Evolutionary conservation across 768 basidiomycete genomes (phyloP), one percentile per base, ranked within the genome.

Genomic region (Suillus sp.): DNA sequence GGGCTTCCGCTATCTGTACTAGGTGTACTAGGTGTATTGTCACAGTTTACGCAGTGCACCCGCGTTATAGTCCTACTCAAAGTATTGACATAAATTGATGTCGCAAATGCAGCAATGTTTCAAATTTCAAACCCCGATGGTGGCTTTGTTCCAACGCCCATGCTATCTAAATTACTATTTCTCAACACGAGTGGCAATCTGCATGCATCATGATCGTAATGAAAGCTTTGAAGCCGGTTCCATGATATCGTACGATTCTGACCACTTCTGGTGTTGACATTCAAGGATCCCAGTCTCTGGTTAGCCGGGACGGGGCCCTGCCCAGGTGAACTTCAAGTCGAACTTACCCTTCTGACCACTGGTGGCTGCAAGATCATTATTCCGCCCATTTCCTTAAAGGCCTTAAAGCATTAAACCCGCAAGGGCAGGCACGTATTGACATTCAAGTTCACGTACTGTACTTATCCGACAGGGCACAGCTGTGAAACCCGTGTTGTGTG

Each of bases 1-100:
- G 71, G 83, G 84, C 0, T 87, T 86, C 76, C 77, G 86, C 43
- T 87, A 86, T 69, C 70, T 87, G 59, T 82, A 84, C 63, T 87
- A 69, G 78, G 27, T 87, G 59, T 82, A 84, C 63, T 87, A 69
- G 78, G 27, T 16, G 27, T 47, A 27, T 48, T 40, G 38, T 40
- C 38, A 5, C 38, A 38, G 37, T 35, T 9, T 35, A 14, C 11
- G 8, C 14, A 48, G 47, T 48, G 25, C 32, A 32, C 32, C 32
- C 32, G 32, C 7, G 8, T 34, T 34, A 8, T 1, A 34, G 32
- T 34, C 6, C 32, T n/a, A n/a, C n/a, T n/a, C n/a, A n/a, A n/a
- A n/a, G n/a, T 34, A 8, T 1, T 34, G 32, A 7, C 32, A 34
- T 34, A 34, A 34, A 34, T 34, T 34, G 8, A 8, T 34, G 32